Evolutionary conservation across 345 rosid species (phyloP).

Genomic region (Aquilaria sinensis): DNA sequence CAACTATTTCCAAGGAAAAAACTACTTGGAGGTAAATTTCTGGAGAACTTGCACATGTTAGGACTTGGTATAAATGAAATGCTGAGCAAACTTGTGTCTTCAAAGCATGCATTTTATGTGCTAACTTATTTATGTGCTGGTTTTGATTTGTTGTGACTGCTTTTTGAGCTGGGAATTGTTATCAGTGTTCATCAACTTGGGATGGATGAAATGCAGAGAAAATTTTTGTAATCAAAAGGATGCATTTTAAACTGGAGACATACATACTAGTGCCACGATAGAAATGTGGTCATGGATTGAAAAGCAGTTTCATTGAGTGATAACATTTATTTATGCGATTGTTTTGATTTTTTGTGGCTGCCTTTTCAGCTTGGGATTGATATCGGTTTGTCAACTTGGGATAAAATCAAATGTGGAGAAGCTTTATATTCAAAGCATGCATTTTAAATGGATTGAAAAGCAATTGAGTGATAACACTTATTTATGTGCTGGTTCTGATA

Average conservation of each 20-base stretch:
- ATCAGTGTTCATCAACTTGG: conserved; percentile 70
- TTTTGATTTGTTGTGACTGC: neutral
- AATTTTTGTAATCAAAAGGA: too few relatives aligned
- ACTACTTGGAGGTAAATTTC: conserved; percentile 78
- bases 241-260: too few relatives aligned
- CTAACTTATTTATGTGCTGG: neutral
- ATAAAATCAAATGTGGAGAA: too few relatives aligned
- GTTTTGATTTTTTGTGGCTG: neutral
- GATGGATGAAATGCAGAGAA: too few relatives aligned
- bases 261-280: too few relatives aligned
- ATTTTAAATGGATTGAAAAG: too few relatives aligned
- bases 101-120: too few relatives aligned
- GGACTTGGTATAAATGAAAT: too few relatives aligned
- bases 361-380: conserved; percentile 79
- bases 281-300: too few relatives aligned
- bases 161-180: conserved; percentile 78
- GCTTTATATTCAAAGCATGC: too few relatives aligned
- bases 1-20: conserved; percentile 80
- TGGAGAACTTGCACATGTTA: neutral
- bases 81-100: too few relatives aligned
- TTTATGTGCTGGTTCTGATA: neutral
- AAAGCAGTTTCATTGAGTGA: too few relatives aligned
- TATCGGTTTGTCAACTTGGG: conserved; percentile 71
- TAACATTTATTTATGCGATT: neutral
- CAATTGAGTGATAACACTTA: neutral